These are phyloP conservation scores for Hypoxylon cercidicola DNA, from an alignment of 495 filamentous ascomycete species.

Conservation along the genomic window DNA sequence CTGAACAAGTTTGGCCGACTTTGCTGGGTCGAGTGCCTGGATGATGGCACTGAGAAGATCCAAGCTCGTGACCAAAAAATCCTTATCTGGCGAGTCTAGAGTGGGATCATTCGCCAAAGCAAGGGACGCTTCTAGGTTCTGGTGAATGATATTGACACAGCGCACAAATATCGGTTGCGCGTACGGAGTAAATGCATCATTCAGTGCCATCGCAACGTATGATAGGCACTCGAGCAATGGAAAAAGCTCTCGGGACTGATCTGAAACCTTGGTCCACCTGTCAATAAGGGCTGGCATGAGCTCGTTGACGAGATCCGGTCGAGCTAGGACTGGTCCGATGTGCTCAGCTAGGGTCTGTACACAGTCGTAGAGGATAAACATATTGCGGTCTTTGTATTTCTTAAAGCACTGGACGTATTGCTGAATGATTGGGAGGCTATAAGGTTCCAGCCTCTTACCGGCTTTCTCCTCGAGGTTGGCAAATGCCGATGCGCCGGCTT, in stretches of 20 bases:
- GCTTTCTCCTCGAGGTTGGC: slow-evolving; percentile 96
- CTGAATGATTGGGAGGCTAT: slow-evolving; percentile 87
- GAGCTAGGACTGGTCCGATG: slow-evolving; percentile 80
- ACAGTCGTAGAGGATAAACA: slow-evolving; percentile 99
- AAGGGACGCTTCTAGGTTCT: slow-evolving; percentile 82
- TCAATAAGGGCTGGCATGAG: slow-evolving; percentile 95
- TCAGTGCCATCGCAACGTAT: slow-evolving; percentile 89
- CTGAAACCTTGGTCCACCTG: slow-evolving; percentile 85
- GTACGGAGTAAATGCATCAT: slow-evolving; percentile 82
- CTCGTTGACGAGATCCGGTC: slow-evolving; percentile 79
- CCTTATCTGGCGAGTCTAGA: slow-evolving; percentile 89
- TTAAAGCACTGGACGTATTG: slow-evolving; percentile 93
- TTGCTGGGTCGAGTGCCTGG: slow-evolving; percentile 82
- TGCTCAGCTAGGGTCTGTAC: slow-evolving; percentile 96
- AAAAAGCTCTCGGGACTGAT: slow-evolving; percentile 93
- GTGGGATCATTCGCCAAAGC: slow-evolving; percentile 68
- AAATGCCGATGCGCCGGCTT: slow-evolving; percentile 95
- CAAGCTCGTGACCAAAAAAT: slow-evolving; percentile 95
- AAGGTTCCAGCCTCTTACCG: slow-evolving; percentile 78
- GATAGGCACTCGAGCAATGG: slow-evolving; percentile 94
- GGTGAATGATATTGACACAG: slow-evolving; percentile 89
- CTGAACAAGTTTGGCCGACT: slow-evolving; percentile 78
- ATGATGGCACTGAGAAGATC: slow-evolving; percentile 95
- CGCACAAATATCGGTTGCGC: slow-evolving; percentile 84
- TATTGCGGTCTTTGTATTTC: slow-evolving; percentile 98